Conservation (phyloP, 257 asterid species). For the Avicennia marina region DNA sequence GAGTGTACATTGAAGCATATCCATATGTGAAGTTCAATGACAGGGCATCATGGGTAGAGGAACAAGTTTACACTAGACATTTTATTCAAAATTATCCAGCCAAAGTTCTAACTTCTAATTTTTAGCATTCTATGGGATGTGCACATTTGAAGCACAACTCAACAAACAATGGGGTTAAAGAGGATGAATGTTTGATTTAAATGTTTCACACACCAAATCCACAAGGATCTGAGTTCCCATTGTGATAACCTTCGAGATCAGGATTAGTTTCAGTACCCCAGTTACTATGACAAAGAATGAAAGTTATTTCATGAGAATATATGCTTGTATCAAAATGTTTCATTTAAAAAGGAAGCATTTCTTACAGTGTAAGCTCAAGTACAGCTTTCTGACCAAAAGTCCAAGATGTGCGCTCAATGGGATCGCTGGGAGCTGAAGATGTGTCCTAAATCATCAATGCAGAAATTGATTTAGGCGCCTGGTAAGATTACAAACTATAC, state of each 20-base stretch:
- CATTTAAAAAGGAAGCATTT: slow-evolving; percentile 8
- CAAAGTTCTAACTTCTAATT: too few species aligned
- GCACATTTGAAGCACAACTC: background rate
- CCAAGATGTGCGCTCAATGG: slow-evolving; percentile 70
- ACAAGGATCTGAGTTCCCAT: slow-evolving; percentile 89
- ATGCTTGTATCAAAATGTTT: background rate
- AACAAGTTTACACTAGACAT: too few species aligned
- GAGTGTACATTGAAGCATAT: too few species aligned
- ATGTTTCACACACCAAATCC: slow-evolving; percentile 65
- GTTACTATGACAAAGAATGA: slow-evolving; percentile 44
- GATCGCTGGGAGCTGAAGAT: slow-evolving; percentile 71
- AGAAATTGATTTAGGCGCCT: slow-evolving; percentile 7
- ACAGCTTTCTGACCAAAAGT: slow-evolving; percentile 74
- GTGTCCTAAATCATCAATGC: slow-evolving; percentile 45
- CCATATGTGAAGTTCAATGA: too few species aligned
- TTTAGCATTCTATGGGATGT: background rate
- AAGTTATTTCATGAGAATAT: slow-evolving; percentile 13
- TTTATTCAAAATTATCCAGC: too few species aligned
- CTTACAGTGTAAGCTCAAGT: slow-evolving; percentile 88
- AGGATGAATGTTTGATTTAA: slow-evolving; percentile 1
- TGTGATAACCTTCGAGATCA: slow-evolving; percentile 76
- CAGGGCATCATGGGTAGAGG: too few species aligned
- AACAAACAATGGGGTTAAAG: slow-evolving; percentile 1
- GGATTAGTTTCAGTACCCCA: slow-evolving; percentile 95
- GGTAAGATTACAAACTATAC: slow-evolving; percentile 3